Base-by-base conservation (phyloP, 257 asterid species). In the Forsythia suspensa region DNA sequence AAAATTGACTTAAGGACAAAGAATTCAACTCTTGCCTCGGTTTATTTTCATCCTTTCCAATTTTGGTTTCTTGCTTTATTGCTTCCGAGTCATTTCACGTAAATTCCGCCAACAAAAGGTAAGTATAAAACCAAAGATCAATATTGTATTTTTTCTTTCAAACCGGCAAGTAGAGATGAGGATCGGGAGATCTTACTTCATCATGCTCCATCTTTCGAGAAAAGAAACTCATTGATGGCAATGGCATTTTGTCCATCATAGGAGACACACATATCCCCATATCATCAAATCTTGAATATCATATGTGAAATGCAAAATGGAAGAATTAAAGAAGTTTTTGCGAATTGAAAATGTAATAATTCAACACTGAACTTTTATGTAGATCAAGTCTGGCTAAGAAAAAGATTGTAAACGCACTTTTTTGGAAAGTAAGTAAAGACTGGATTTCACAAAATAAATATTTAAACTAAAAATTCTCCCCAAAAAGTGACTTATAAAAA, bases 211-310 rank as follows among this genome's bases (percentile, higher is more conserved):
- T 84, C 87, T 77, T 48, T 74, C 39, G n/a, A 20, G 81, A n/a
- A 84, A n/a, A 84, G 87, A 77, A 84, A 84, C 61, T 84, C 87
- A 73, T 76, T 80, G 63, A 84, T 77, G 55, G 80, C 84, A 5
- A 84, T 68, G 3, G 87, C 87, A 61, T 84, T 84, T 79, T 84
- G 87, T 80, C 82, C 87, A 77, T 55, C 87, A 84, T 84, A n/a
- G 87, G 87, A 24, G 87, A 84, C 18, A 69, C 8, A 59, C 80
- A 84, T 76, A 84, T 5, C 76, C 87, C 87, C 87, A 84, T 73
- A 15, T 73, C 70, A 84, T 84, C 87, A 84, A 84, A 77, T 82
- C 84, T 70, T 80, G 37, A 72, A 84, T 77, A 70, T 84, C 84
- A 77, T 84, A 84, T 84, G 75, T 34, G 65, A 16, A 52, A 34